Conservation (phyloP, 202 grass and related monocot genomes). For the Setaria italica region DNA sequence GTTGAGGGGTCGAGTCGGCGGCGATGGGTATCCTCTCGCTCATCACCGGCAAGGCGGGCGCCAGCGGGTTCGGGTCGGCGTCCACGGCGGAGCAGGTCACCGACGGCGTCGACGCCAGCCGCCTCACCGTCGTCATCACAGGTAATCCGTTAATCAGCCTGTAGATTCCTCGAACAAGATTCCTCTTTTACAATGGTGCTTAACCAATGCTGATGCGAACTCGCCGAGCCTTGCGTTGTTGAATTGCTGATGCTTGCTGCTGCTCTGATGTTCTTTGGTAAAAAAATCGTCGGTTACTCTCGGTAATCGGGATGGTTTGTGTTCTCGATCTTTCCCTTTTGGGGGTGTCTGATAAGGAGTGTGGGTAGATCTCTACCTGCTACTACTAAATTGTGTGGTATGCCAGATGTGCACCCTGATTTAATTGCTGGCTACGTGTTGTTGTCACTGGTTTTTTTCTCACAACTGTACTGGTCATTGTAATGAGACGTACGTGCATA, state of each 20-base stretch:
- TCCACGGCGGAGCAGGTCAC: constrained; percentile 95
- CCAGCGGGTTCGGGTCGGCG: constrained; percentile 78
- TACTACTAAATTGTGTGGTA: background rate
- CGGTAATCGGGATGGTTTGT: background rate
- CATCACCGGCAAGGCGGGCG: constrained; percentile 70
- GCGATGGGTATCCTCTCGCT: constrained; percentile 73
- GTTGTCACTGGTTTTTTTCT: constrained; percentile 12
- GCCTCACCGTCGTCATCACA: constrained; percentile 84
- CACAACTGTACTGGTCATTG: background rate
- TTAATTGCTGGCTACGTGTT: constrained; percentile 13
- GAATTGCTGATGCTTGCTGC: background rate
- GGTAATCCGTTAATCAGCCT: constrained; percentile 43
- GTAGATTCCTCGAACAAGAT: background rate
- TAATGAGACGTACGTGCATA: constrained; percentile 23
- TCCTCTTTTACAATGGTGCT: background rate
- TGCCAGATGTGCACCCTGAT: background rate
- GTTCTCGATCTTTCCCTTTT: background rate
- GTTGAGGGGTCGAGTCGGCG: constrained; percentile 32
- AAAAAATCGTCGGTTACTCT: background rate
- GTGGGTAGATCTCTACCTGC: constrained; percentile 4
- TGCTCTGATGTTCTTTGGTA: background rate
- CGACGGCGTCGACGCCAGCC: constrained; percentile 58
- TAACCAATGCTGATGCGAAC: background rate
- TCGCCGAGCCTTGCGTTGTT: background rate
- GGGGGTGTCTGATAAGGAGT: background rate